Percentiles rank a stretch among this genome's conserved stretches.
phyloP scores from a whole-genome alignment of 345 rosid genomes.

The Psidium friedrichsthalianum region DNA sequence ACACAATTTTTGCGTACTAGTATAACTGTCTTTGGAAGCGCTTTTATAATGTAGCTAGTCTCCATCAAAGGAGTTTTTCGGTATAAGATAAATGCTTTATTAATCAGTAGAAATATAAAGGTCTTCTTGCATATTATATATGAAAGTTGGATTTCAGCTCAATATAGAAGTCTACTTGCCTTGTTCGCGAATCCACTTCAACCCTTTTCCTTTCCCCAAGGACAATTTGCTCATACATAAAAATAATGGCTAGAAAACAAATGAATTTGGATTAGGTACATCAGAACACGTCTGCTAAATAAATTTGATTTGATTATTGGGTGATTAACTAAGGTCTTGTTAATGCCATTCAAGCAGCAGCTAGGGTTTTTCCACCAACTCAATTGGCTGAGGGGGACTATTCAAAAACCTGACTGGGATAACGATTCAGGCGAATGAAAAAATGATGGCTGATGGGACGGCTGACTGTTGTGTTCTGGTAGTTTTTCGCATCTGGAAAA shows the following conservation, averaged over 20 bases:
- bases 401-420: not conserved
- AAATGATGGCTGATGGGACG: not conserved
- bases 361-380: slow-evolving; percentile 19
- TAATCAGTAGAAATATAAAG: not conserved
- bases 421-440: not conserved
- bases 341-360: slow-evolving; percentile 7
- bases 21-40: not conserved
- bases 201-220: not conserved
- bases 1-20: not conserved
- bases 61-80: not conserved
- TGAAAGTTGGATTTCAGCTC: slow-evolving; percentile 2
- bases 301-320: not conserved
- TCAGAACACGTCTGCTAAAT: slow-evolving; percentile 12
- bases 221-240: not conserved
- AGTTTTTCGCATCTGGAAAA: not conserved
- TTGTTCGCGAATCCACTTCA: slow-evolving; percentile 1
- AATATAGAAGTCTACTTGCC: not conserved
- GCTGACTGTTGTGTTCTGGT: not conserved
- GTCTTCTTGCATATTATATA: not conserved
- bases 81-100: not conserved
- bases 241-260: slow-evolving; percentile 2
- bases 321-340: not conserved
- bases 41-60: not conserved
- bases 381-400: not conserved
- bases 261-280: slow-evolving; percentile 34